Percentiles rank a stretch among this genome's conserved stretches.
Evolutionary conservation across 2,329 filamentous ascomycete species (phyloP).

Genomic region (Balansia obtecta): DNA sequence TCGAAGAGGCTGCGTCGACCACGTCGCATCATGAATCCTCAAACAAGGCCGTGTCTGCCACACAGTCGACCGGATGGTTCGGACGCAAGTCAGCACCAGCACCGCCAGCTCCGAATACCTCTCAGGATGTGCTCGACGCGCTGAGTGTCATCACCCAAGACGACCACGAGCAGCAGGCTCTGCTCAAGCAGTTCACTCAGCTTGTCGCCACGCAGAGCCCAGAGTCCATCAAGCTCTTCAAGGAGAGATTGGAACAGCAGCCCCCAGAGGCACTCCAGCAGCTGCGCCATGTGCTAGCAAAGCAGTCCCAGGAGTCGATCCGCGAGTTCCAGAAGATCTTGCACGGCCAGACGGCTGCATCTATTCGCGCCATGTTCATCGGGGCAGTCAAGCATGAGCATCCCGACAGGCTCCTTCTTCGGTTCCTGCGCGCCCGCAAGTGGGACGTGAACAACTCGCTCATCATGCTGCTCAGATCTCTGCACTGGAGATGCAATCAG

Average conservation of each 20-base stretch:
- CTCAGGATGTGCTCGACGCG: not conserved
- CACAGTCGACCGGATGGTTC: not conserved
- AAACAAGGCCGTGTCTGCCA: not conserved
- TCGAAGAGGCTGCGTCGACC: not conserved
- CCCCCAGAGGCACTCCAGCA: constrained; percentile 2
- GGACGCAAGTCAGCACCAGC: not conserved
- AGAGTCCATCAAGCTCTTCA: constrained; percentile 2
- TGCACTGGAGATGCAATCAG: constrained; percentile 24
- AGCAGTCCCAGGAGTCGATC: not conserved
- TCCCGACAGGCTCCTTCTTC: constrained; percentile 24
- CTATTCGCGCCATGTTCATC: constrained; percentile 10
- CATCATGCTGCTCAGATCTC: constrained; percentile 24
- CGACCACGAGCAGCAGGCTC: not conserved
- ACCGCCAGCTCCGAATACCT: not conserved
- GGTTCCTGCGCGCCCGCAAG: constrained; percentile 27
- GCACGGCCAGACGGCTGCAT: constrained; percentile 1
- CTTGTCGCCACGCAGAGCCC: not conserved
- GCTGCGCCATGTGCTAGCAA: not conserved
- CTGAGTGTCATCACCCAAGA: not conserved
- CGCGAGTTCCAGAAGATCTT: constrained; percentile 2
- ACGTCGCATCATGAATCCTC: not conserved
- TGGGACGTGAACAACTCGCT: constrained; percentile 27
- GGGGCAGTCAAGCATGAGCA: constrained; percentile 15
- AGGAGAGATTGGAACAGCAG: not conserved
- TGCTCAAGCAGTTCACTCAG: not conserved